Percentiles rank a stretch among this genome's conserved stretches.
Evolutionary conservation across 345 rosid genomes (phyloP).

Genomic region (Limnanthes douglasii): DNA sequence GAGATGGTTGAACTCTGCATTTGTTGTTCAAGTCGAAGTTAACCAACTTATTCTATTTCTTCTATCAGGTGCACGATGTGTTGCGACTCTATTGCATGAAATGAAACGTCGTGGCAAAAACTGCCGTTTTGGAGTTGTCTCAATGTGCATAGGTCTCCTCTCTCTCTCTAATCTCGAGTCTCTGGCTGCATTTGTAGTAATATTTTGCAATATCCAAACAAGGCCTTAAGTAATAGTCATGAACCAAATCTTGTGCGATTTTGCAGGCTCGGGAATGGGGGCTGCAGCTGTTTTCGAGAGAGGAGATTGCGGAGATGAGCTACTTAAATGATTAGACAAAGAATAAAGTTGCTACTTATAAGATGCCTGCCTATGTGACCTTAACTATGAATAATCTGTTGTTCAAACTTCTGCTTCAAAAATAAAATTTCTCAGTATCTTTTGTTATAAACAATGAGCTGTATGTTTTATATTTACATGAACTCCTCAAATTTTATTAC

Average conservation of each 20-base stretch:
- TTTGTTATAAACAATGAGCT: no score
- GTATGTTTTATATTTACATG: no score
- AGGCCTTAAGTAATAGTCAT: not conserved
- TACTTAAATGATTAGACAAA: no score
- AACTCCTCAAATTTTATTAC: no score
- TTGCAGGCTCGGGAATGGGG: slow-evolving; percentile 72
- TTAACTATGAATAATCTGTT: no score
- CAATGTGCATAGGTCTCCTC: slow-evolving; percentile 87
- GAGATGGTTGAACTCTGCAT: not conserved
- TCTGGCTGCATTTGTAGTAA: no score
- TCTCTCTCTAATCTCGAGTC: slow-evolving; percentile 3
- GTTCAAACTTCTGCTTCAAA: no score
- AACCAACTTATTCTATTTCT: not conserved
- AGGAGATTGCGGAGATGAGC: slow-evolving; percentile 48
- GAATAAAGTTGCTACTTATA: no score
- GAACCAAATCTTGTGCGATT: not conserved
- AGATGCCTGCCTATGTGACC: no score
- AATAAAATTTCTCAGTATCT: no score
- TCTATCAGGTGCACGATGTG: slow-evolving; percentile 73
- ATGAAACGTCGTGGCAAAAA: slow-evolving; percentile 90
- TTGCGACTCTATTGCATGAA: slow-evolving; percentile 70
- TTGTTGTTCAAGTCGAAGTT: no score
- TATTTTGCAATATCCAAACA: not conserved
- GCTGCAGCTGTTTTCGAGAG: slow-evolving; percentile 87
- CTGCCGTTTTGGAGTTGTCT: slow-evolving; percentile 75